These are phyloP conservation scores for Colletotrichum tropicicola DNA, from an alignment of 2,329 filamentous ascomycete species.

Conservation along the genomic window DNA sequence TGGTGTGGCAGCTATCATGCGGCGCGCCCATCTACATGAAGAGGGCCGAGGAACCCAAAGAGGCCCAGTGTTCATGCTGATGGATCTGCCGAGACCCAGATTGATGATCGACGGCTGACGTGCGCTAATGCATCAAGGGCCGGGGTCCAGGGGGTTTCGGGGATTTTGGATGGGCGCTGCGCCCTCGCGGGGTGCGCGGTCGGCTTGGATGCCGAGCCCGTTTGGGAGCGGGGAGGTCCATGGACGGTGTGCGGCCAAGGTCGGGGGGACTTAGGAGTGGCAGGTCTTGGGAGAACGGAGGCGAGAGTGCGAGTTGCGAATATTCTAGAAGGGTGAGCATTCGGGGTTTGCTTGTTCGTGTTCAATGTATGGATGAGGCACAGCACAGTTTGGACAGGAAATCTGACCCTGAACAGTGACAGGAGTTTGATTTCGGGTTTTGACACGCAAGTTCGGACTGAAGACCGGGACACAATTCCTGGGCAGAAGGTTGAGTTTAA, in stretches of 20 bases:
- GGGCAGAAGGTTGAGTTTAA: not conserved
- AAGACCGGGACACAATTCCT: not conserved
- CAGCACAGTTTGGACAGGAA: not conserved
- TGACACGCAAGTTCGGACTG: not conserved
- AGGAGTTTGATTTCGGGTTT: not conserved
- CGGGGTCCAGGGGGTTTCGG: not conserved
- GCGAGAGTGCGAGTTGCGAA: not conserved
- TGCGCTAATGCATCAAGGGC: slow-evolving; percentile 17
- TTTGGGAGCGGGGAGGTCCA: not conserved
- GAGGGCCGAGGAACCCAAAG: not conserved
- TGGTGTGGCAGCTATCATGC: not conserved
- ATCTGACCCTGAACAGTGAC: no score
- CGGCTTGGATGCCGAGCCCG: slow-evolving; percentile 1
- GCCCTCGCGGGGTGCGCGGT: not conserved
- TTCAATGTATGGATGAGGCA: no score
- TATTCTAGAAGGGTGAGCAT: slow-evolving; percentile 3
- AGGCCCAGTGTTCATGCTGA: not conserved
- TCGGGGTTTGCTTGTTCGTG: no score
- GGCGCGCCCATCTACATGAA: not conserved
- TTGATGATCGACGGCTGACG: slow-evolving; percentile 5
- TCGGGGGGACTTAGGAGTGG: not conserved
- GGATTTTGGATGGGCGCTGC: not conserved
- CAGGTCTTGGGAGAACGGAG: not conserved
- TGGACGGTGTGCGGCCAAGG: not conserved
- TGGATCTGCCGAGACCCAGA: not conserved